Evolutionary conservation across 2,329 filamentous ascomycete genomes (phyloP).

Genomic region (Cladophialophora exuberans): DNA sequence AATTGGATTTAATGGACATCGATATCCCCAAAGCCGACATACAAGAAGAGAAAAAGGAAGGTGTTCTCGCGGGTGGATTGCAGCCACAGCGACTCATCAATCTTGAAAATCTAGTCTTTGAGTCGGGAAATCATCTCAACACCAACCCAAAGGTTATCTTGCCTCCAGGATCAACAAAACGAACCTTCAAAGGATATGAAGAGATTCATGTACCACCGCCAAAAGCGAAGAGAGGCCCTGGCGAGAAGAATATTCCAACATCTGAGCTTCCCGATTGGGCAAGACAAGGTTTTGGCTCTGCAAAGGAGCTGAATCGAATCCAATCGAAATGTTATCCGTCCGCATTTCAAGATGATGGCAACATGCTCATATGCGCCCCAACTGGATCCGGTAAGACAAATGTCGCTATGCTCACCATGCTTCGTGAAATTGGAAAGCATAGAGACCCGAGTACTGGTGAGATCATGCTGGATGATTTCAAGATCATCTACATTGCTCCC

Average conservation of each 20-base stretch:
- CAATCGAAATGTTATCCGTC: constrained; percentile 91
- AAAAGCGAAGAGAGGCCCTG: constrained; percentile 80
- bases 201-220: constrained; percentile 96
- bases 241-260: constrained; percentile 80
- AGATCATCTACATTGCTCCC: constrained; percentile 97
- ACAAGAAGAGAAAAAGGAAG: constrained; percentile 62
- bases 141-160: constrained; percentile 96
- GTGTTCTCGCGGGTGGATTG: constrained; percentile 75
- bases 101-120: constrained; percentile 92
- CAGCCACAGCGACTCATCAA: constrained; percentile 88
- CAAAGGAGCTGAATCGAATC: constrained; percentile 89
- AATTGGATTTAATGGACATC: constrained; percentile 82
- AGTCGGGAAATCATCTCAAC: constrained; percentile 98
- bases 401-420: constrained; percentile 94
- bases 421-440: constrained; percentile 96
- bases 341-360: constrained; percentile 91
- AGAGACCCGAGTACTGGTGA: constrained; percentile 86
- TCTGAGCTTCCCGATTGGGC: constrained; percentile 93
- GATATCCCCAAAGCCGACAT: constrained; percentile 67
- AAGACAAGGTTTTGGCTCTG: constrained; percentile 78
- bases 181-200: constrained; percentile 96
- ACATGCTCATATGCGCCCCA: constrained; percentile 96
- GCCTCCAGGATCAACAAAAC: constrained; percentile 91
- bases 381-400: constrained; percentile 99
- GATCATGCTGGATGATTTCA: constrained; percentile 94